Evolutionary conservation across 345 rosid genomes (phyloP), one percentile per base, ranked within the genome.

Genomic region (Clarkia xantiana): DNA sequence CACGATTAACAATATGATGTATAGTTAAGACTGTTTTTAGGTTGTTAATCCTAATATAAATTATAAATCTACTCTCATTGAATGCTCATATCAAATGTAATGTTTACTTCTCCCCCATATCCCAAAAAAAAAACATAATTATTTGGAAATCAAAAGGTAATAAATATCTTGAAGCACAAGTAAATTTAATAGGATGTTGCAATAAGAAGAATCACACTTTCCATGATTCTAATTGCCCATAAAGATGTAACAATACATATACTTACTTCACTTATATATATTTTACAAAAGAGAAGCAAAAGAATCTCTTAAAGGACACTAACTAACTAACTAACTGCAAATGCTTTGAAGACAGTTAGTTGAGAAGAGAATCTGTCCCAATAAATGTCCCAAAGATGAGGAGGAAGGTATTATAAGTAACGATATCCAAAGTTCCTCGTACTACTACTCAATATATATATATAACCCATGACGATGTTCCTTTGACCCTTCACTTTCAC

Each of bases 181-280:
- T 25, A 49, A 49, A 20, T 11, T 22, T 22, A 2, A 22, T 22
- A 22, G 25, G 25, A 25, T 49, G 52, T 38, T 49, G n/a, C 52
- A 7, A 23, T 23, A 16, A 25, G 52, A 17, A 13, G 3, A 4
- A 40, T 6, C n/a, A 13, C 39, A 48, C 38, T 2, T 49, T 23
- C 25, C 52, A 49, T 49, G 52, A 49, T 49, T 16, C 52, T n/a
- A 11, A 6, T n/a, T 49, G 52, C 52, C 39, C 34, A 38, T 40
- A 49, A 49, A 49, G 52, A 18, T 23, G 52, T 49, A 23, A 14
- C 52, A 49, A 22, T 22, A 22, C 5, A 22, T 22, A 22, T 22
- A 5, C 5, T 5, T 22, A 22, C 5, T 22, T 29, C 36, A 5
- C 7, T 10, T 29, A 7, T 29, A 7, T 29, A 7, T 29, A 29